These are phyloP conservation scores for Amauroascus verrucosus DNA, from an alignment of 2,329 filamentous ascomycete genomes.

Conservation along the genomic window DNA sequence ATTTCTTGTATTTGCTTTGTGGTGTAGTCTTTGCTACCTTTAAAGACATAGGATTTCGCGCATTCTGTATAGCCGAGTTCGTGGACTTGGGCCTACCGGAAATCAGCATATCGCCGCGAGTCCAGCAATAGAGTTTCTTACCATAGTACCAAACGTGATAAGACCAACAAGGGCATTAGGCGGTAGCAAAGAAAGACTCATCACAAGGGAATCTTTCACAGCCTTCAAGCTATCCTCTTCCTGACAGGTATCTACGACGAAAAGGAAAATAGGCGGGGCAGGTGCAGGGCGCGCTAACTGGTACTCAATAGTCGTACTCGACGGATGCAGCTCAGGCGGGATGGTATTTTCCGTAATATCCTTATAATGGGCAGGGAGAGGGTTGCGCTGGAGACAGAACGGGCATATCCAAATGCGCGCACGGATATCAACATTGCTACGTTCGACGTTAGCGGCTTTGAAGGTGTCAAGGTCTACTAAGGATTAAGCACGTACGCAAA, in stretches of 20 bases:
- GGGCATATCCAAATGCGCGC: conserved; percentile 59
- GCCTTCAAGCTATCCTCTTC: conserved; percentile 59
- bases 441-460: neutral
- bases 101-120: neutral
- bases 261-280: conserved; percentile 56
- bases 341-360: conserved; percentile 57
- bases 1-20: conserved; percentile 99
- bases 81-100: conserved; percentile 71
- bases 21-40: conserved; percentile 94
- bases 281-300: conserved; percentile 52
- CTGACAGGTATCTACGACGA: conserved; percentile 59
- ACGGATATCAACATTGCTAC: conserved; percentile 54
- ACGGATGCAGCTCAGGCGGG: conserved; percentile 55
- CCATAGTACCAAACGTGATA: conserved; percentile 77
- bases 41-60: conserved; percentile 96
- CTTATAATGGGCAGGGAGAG: conserved; percentile 57
- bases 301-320: conserved; percentile 58
- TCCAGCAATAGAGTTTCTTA: conserved; percentile 30
- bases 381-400: conserved; percentile 57
- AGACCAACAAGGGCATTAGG: conserved; percentile 55
- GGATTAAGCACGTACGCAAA: conserved; percentile 61
- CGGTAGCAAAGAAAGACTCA: conserved; percentile 54
- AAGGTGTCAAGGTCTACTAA: neutral
- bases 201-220: conserved; percentile 56
- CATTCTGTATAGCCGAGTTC: conserved; percentile 97